These are phyloP conservation scores for Globisporangium iwayamae DNA, from an alignment of 352 stramenopile genomes.

Conservation along the genomic window DNA sequence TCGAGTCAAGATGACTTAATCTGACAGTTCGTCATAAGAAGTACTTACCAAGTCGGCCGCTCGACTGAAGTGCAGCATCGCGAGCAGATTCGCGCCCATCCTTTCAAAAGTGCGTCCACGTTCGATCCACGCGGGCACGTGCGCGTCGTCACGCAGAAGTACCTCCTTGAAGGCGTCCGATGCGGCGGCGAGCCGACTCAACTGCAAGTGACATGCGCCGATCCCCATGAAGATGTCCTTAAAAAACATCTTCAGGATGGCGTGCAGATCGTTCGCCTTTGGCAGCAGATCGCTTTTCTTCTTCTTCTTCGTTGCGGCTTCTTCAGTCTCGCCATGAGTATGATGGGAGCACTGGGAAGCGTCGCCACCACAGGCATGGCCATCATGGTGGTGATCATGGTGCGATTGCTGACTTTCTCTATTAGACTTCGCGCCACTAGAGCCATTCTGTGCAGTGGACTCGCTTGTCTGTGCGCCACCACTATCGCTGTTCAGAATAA, in stretches of 20 bases:
- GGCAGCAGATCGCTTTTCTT: constrained; percentile 21
- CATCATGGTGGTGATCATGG: constrained; percentile 9
- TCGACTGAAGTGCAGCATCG: constrained; percentile 68
- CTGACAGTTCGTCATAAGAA: no score
- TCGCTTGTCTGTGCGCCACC: not conserved
- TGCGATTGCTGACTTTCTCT: constrained; percentile 3
- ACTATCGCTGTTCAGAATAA: not conserved
- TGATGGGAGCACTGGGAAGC: constrained; percentile 5
- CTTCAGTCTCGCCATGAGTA: constrained; percentile 7
- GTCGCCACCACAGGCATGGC: constrained; percentile 9
- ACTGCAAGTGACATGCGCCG: constrained; percentile 34
- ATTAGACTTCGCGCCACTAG: not conserved
- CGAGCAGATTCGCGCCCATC: constrained; percentile 47
- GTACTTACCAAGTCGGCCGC: constrained; percentile 39
- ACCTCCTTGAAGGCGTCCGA: constrained; percentile 72
- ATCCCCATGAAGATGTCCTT: constrained; percentile 62
- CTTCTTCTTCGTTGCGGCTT: not conserved
- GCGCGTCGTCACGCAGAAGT: constrained; percentile 42
- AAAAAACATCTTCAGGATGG: constrained; percentile 64
- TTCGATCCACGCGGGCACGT: constrained; percentile 48
- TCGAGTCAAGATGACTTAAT: no score
- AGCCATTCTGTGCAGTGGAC: not conserved
- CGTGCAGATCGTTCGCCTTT: constrained; percentile 45
- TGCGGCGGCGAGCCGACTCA: constrained; percentile 27
- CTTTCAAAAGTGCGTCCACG: constrained; percentile 51